Base-by-base conservation (phyloP, 106 monocot genomes). In the Acorus calamus region DNA sequence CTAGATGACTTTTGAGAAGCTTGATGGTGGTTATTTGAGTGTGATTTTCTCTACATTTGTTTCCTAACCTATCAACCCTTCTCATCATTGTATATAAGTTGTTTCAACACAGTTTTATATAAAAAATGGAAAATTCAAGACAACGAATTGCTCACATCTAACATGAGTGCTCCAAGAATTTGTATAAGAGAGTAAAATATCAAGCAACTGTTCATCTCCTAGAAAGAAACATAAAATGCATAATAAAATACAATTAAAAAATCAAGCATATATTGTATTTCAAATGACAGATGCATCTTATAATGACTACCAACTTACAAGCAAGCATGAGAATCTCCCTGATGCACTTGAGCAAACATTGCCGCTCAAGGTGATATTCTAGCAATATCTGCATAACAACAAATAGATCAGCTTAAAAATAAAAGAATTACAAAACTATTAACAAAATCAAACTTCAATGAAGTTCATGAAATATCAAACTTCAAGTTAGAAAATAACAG, bases 261-360 rank as follows among this genome's bases (percentile, higher is more conserved):
- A 3, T 48, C 43, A 14, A 7, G 62, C 8, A 7, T 45, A 43
- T 47, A 64, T 47, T 47, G 11, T 7, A 48, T 48, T 10, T 42
- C 4, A 64, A 64, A 7, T 28, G 50, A 7, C 28, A 28, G 28
- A 28, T 28, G 28, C 28, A 3, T 28, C 14, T 4, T 12, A 55
- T 28, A 8, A 67, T 55, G 50, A 62, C 49, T 4, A 48, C 55
- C 57, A 11, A 78, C 92, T 88, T 82, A 92, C 92, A 76, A 28
- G 85, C 76, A 77, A 77, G 80, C 59, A 78, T 75, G 63, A 98
- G 84, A 8, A 92, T 73, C 47, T 74, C 65, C 63, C 91, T 80
- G 49, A 83, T 72, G 63, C 90, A 91, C 85, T 98, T 91, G 70
- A 91, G 64, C 62, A 98, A 77, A 73, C 96, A 98, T 64, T 98